Base-by-base conservation (phyloP, 202 grass and related monocot species). In the Eragrostis tef region DNA sequence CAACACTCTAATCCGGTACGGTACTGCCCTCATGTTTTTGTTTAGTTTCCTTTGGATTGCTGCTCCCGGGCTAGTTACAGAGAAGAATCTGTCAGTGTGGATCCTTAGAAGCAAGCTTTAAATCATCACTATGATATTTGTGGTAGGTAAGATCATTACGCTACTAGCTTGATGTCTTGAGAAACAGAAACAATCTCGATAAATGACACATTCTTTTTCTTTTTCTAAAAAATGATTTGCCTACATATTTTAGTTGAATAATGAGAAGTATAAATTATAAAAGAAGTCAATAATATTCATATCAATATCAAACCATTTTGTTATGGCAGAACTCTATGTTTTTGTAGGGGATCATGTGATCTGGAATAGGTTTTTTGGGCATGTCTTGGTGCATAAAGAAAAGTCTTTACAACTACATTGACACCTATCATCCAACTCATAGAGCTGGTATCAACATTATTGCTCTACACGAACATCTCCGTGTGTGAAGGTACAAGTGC, bases 361-460 rank as follows among this genome's bases (percentile, higher is more conserved):
- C 94, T 58, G 94, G 94, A 21, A 13, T 92, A 20, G 80, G 80
- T 31, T 92, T 90, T 42, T 44, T 94, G 73, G 89, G 36, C 48
- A 92, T 97, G 91, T 88, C 91, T 60, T 97, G 94, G 94, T 97
- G 94, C 64, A 81, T 97, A 26, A 89, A 90, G 87, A 86, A 91
- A 65, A 81, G 91, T 94, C 39, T 94, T 97, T 73, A 92, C 89
- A 0, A 84, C 94, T 6, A 91, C 94, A 14, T 97, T 97, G 84
- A 93, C 86, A 26, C 91, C 94, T 54, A 85, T 97, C 0, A 78
- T 92, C 59, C 94, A 97, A 42, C 80, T 97, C 6, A 74, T 94
- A 41, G 91, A 43, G 94, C 87, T 43, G 85, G 65, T 44, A 73
- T 97, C n/a, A n/a, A n/a, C n/a, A n/a, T n/a, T n/a, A n/a, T n/a